Evolutionary conservation across 768 basidiomycete genomes (phyloP), one percentile per base, ranked within the genome.

Genomic region (Roridomyces roridus): DNA sequence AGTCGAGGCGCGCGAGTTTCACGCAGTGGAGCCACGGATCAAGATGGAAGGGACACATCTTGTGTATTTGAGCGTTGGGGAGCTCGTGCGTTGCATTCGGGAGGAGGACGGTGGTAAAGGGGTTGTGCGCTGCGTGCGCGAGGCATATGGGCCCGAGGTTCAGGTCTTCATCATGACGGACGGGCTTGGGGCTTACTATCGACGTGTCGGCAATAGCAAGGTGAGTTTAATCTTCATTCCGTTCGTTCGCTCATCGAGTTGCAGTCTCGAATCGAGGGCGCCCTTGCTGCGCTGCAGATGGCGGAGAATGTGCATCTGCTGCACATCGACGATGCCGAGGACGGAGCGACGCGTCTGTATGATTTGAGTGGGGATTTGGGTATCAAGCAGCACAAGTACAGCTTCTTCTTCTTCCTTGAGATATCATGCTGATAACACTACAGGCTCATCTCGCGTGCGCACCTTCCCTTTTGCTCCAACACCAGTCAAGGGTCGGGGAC

Each of bases 331-430:
- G 50, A 14, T 4, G 26, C 47, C 26, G 28, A 17, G 9, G 60
- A 62, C 20, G 57, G 57, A 15, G 60, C 50, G 12, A 36, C 31
- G 24, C 49, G 57, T 1, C 37, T 65, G 25, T 65, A 60, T 43
- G 57, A 65, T 39, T 40, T 65, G 23, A 60, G 54, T 21, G 64
- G 60, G 51, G 63, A 67, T 60, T 56, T 62, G 44, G 71, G 70
- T 63, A 65, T 68, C 65, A 68, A 68, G 56, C 50, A 55, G 45
- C 68, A 65, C 54, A 61, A 62, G 71, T 72, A 48, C 51, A n/a
- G 71, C 65, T 56, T 59, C 20, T 34, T 39, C 18, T 26, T n/a
- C n/a, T 18, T n/a, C 43, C 57, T 37, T 54, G 57, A 51, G 0
- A 12, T 48, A 28, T 12, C 59, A 58, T 56, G 20, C 3, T 4